Conservation (phyloP, 192 early-diverging fungal species). For the Podila verticillata region DNA sequence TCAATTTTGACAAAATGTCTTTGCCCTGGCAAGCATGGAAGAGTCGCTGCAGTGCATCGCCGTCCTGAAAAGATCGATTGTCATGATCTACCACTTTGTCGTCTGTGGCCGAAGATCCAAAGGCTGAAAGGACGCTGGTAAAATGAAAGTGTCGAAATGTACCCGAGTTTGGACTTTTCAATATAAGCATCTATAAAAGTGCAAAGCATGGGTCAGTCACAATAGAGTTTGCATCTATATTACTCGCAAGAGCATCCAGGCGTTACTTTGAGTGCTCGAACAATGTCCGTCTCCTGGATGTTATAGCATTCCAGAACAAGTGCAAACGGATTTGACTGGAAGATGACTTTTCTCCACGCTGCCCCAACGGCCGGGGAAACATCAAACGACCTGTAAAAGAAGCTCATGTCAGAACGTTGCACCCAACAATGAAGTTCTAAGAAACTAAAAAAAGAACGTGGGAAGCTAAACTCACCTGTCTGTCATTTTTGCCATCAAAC, state of each 20-base stretch:
- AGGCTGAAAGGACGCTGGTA: conserved; percentile 58
- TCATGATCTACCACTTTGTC: conserved; percentile 23
- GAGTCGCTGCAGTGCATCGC: conserved; percentile 60
- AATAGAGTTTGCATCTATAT: neutral
- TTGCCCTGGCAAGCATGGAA: conserved; percentile 68
- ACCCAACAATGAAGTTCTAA: no score
- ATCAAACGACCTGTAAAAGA: conserved; percentile 21
- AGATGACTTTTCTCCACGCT: conserved; percentile 27
- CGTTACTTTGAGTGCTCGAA: conserved; percentile 28
- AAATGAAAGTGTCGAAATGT: conserved; percentile 76
- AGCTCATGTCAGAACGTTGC: neutral
- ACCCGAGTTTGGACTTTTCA: conserved; percentile 61
- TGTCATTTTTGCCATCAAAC: conserved; percentile 33
- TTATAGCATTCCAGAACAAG: conserved; percentile 43
- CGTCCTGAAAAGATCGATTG: conserved; percentile 7
- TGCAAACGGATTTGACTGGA: conserved; percentile 34
- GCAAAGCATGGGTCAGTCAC: neutral
- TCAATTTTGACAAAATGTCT: conserved; percentile 33
- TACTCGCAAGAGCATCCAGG: neutral
- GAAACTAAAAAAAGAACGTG: neutral
- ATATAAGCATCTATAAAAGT: conserved; percentile 33
- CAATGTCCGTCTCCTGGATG: conserved; percentile 23
- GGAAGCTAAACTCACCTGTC: conserved; percentile 14
- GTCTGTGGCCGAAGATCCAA: conserved; percentile 54
- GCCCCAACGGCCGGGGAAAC: conserved; percentile 13